Evolutionary conservation across 345 rosid species (phyloP), one percentile per base, ranked within the genome.

Genomic region (Clausena lansium): DNA sequence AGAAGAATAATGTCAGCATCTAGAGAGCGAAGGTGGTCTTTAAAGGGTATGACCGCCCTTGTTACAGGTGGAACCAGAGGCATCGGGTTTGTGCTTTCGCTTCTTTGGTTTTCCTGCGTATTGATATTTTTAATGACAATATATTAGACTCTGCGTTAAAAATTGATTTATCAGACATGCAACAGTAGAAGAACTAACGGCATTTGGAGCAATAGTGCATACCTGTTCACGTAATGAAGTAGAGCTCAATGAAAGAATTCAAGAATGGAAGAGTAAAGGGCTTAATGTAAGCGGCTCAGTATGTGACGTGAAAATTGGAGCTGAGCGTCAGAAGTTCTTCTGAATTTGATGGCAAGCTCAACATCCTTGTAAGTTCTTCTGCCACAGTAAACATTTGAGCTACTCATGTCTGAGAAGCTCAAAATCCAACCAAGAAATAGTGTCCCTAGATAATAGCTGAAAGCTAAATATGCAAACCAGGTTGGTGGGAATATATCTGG

Each of bases 281-380:
- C 76, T 87, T 68, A 11, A 52, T 67, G 92, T 90, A 17, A 86
- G 84, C 10, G 90, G 90, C 7, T 88, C 94, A 6, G 91, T 86
- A 4, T 90, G 92, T 73, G 96, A 91, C 81, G 78, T 82, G 10
- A 67, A 83, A 9, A 67, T 65, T 61, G 27, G 77, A 27, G 69
- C 71, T 65, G 87, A 91, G 60, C 79, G 89, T 38, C 84, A 85
- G 76, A 81, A 83, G 72, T 78, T 76, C 82, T 72, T 79, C 89
- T 25, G 30, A 81, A 33, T 90, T 88, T 73, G 63, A 75, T 72
- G 96, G 91, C 72, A 83, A 78, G 67, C 91, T 91, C 72, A 80
- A 90, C 80, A 88, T 91, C 70, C 87, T 91, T 35, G 96, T 87
- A 63, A 83, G 89, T 81, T 9, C 22, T 50, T 14, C 57, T 52